These are phyloP conservation scores for Trichoderma polysporum DNA, from an alignment of 2,329 filamentous ascomycete genomes.

Conservation along the genomic window DNA sequence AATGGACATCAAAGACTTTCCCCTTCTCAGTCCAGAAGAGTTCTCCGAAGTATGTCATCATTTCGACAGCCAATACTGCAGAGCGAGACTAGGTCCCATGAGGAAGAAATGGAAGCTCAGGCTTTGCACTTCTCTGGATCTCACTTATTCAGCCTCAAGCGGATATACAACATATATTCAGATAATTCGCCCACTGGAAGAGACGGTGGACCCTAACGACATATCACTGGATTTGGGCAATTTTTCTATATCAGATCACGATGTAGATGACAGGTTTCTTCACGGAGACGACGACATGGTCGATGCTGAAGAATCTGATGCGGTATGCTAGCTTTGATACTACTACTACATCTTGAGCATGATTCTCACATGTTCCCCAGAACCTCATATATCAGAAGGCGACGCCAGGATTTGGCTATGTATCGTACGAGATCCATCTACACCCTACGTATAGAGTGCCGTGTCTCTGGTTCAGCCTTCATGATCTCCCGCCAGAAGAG, in stretches of 20 bases:
- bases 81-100: slow-evolving; percentile 55
- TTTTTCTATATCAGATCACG: slow-evolving; percentile 44
- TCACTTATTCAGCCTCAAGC: slow-evolving; percentile 41
- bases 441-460: slow-evolving; percentile 74
- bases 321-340: slow-evolving; percentile 39
- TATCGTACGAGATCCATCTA: slow-evolving; percentile 72
- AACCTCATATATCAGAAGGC: slow-evolving; percentile 39
- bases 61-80: slow-evolving; percentile 59
- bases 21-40: slow-evolving; percentile 59
- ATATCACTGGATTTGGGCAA: slow-evolving; percentile 47
- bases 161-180: slow-evolving; percentile 55
- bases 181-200: slow-evolving; percentile 54
- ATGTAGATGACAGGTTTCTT: slow-evolving; percentile 24
- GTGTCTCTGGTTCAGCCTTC: slow-evolving; percentile 72
- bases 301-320: slow-evolving; percentile 52
- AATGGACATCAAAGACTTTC: slow-evolving; percentile 55
- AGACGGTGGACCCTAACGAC: slow-evolving; percentile 43
- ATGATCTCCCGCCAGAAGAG: slow-evolving; percentile 55
- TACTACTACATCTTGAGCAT: not conserved
- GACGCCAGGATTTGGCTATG: slow-evolving; percentile 43
- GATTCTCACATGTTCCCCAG: slow-evolving; percentile 35
- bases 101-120: slow-evolving; percentile 56
- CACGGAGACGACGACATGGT: slow-evolving; percentile 48
- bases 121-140: slow-evolving; percentile 51
- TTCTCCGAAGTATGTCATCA: slow-evolving; percentile 65